Base-by-base conservation (phyloP, 2,329 filamentous ascomycete genomes). In the Xylaria digitata region DNA sequence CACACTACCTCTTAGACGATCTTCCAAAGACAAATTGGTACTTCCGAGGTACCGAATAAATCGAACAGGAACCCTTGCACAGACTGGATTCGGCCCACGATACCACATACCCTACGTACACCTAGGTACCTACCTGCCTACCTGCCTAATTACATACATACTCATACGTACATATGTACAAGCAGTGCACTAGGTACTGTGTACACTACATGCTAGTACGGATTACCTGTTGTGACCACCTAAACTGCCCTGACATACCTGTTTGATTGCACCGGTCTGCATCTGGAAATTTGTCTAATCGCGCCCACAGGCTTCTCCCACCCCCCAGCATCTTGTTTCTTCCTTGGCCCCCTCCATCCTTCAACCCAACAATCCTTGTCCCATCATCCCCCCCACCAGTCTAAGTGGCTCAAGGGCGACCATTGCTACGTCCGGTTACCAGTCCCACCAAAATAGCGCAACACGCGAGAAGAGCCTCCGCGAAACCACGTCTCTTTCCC, bases 391-490 rank as follows among this genome's bases (percentile, higher is more conserved):
- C 17, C 50, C 65, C 65, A 64, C 65, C 61, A 63, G 58, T 64
- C 65, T 48, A 60, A 50, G 56, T 55, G 43, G 15, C 58, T 37
- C 53, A 40, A 55, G 53, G 58, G 37, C 46, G 52, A 57, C 61
- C 32, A 19, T 52, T 52, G 53, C 61, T 42, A 49, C 55, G 48
- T 43, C 43, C n/a, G 54, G 54, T 23, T 23, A 13, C 64, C 56
- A 68, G 68, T 63, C 65, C 68, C 68, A 70, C 62, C 53, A 60
- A 53, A 65, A 65, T 62, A 67, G 57, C 60, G 63, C 59, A 65
- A 65, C 54, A 65, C 63, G 66, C 68, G 68, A 70, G 59, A 70
- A 70, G 68, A 70, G 68, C 61, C 68, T 70, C 68, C 65, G 66
- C 62, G 59, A 52, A 46, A 66, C 63, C 52, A 64, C 66, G 37